These are phyloP conservation scores for Tuctoria greenei DNA, from an alignment of 176 grass and related monocot species.

Conservation along the genomic window DNA sequence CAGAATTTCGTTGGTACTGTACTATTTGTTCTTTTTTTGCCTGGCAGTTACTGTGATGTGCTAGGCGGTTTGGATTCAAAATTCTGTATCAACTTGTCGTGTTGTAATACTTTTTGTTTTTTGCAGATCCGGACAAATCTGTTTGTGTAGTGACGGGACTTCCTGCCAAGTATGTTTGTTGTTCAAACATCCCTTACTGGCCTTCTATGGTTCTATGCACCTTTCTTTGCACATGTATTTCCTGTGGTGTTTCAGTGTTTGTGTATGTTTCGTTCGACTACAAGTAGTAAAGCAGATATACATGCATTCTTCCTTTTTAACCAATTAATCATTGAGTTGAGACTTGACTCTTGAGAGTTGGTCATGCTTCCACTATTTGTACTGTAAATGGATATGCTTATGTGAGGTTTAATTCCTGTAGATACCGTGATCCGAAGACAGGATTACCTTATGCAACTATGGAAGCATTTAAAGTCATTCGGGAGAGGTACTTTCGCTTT, in stretches of 20 bases:
- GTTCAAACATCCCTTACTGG: background rate
- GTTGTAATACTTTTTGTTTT: slow-evolving; percentile 5
- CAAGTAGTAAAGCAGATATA: background rate
- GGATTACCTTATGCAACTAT: slow-evolving; percentile 82
- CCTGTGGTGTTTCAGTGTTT: background rate
- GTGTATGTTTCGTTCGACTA: slow-evolving; percentile 20
- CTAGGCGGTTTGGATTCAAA: background rate
- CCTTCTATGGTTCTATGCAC: background rate
- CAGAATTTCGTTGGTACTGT: background rate
- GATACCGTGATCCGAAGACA: slow-evolving; percentile 91
- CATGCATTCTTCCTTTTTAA: background rate
- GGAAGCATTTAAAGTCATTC: slow-evolving; percentile 88
- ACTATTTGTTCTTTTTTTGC: background rate
- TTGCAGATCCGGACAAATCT: slow-evolving; percentile 75
- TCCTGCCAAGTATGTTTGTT: slow-evolving; percentile 73
- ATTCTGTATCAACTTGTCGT: background rate
- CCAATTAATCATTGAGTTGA: slow-evolving; percentile 7
- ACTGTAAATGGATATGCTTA: slow-evolving; percentile 18
- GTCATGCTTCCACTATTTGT: slow-evolving; percentile 24
- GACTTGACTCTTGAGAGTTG: background rate
- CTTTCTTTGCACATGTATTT: slow-evolving; percentile 13
- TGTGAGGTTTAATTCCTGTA: slow-evolving; percentile 40
- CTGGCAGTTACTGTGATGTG: background rate
- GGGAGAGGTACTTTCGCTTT: slow-evolving; percentile 48
- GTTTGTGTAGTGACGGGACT: slow-evolving; percentile 77